Conservation (phyloP, 2,329 filamentous ascomycete species). For the Pseudogymnoascus sp. region DNA sequence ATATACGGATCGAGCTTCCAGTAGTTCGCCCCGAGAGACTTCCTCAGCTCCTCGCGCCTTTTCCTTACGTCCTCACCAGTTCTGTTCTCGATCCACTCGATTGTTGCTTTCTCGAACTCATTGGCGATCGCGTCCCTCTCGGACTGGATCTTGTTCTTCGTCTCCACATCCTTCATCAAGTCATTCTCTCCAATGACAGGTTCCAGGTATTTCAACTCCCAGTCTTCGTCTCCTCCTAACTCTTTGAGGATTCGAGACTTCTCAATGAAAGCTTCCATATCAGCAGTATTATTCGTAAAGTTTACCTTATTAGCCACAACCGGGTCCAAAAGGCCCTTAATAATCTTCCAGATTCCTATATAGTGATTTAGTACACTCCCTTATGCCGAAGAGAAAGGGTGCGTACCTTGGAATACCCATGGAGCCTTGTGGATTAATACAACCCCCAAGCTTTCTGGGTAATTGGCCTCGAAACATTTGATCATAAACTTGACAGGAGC, state of each 20-base stretch:
- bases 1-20: conserved; percentile 87
- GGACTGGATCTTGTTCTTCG: conserved; percentile 54
- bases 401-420: conserved; percentile 85
- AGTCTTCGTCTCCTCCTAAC: conserved; percentile 78
- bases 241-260: conserved; percentile 67
- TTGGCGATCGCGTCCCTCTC: conserved; percentile 59
- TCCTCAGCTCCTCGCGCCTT: conserved; percentile 55
- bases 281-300: conserved; percentile 76
- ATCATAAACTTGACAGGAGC: conserved; percentile 98
- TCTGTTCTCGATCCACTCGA: conserved; percentile 61
- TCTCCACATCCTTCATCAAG: conserved; percentile 57
- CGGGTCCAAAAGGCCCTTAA: conserved; percentile 91
- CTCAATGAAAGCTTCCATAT: conserved; percentile 71
- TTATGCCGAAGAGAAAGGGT: too few species aligned
- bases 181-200: conserved; percentile 69
- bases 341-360: conserved; percentile 87
- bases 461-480: conserved; percentile 98
- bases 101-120: conserved; percentile 66
- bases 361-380: neutral
- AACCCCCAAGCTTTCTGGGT: conserved; percentile 82
- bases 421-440: conserved; percentile 93
- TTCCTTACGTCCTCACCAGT: conserved; percentile 41
- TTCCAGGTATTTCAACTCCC: conserved; percentile 75
- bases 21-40: conserved; percentile 64
- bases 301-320: conserved; percentile 92